Evolutionary conservation across 1,139 yeast species (phyloP), one percentile per base, ranked within the genome.

Genomic region (Lodderomyces beijingensis): DNA sequence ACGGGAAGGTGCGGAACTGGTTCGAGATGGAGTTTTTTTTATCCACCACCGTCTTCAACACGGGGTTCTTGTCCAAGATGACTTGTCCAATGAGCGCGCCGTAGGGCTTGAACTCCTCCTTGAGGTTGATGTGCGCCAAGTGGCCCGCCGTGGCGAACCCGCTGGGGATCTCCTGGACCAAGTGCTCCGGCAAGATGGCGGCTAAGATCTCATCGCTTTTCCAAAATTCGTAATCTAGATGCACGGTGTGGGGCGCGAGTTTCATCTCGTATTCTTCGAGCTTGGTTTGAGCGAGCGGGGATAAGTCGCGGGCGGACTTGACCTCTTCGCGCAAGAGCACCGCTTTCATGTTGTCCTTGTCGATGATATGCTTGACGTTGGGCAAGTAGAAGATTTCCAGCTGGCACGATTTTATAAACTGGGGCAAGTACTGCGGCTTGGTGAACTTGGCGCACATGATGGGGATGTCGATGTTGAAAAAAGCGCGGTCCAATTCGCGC

Each of bases 81-180:
- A 91, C 89, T 53, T 88, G 87, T 0, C 98, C 99, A 40, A 93
- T 91, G 18, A 93, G 55, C 3, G 62, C 45, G 31, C 86, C 89
- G 51, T 70, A 91, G 1, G 95, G 95, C 51, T 88, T 79, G 57
- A 81, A 91, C 49, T 86, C 94, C 27, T 81, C 85, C 29, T 91
- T 69, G 31, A 93, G 60, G 49, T 93, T 93, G 49, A 93, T 59
- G 56, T 93, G 99, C 0, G 98, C 98, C 35, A 93, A 76, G 59
- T 93, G 98, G 0, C 99, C 99, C 0, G 95, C 95, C 32, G 81
- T 79, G 1, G 98, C 86, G 55, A 85, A 93, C 0, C 97, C 95
- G 1, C 91, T 70, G 0, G 98, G 99, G 4, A 84, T 67, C 37
- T 87, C 95, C 28, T 74, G 79, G 12, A 76, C 59, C 15, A 79